Evolutionary conservation across 805 yeast species (phyloP).

Genomic region (Wickerhamiella nectarea): DNA sequence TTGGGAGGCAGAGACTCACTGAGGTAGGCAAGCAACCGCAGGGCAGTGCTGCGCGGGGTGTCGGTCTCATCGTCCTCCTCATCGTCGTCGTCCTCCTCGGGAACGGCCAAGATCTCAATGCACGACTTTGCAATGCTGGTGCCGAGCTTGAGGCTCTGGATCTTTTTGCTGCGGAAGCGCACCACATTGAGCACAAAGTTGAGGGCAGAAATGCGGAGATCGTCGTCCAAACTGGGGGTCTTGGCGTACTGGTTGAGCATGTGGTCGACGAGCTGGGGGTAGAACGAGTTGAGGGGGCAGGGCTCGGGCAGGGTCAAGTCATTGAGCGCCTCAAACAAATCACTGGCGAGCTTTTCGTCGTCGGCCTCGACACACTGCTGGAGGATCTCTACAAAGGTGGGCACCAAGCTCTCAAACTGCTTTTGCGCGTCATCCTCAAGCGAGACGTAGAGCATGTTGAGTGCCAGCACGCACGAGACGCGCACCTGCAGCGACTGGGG

Average conservation of each 20-base stretch:
- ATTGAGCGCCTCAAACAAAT: conserved; percentile 73
- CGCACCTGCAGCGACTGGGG: conserved; percentile 56
- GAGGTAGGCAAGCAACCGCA: conserved; percentile 64
- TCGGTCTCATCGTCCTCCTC: conserved; percentile 90
- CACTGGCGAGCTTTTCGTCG: conserved; percentile 59
- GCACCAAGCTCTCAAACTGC: conserved; percentile 42
- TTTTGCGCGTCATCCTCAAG: conserved; percentile 50
- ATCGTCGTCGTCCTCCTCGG: conserved; percentile 55
- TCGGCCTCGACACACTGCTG: conserved; percentile 55
- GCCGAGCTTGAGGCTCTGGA: conserved; percentile 70
- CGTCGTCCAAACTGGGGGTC: conserved; percentile 55
- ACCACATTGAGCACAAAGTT: conserved; percentile 72
- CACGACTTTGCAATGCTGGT: conserved; percentile 64
- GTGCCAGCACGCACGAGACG: conserved; percentile 67
- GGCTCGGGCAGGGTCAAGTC: conserved; percentile 64
- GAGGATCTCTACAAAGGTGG: conserved; percentile 69
- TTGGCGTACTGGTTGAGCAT: conserved; percentile 57
- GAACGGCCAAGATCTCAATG: conserved; percentile 63
- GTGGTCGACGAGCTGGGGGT: conserved; percentile 54
- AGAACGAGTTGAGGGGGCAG: conserved; percentile 61
- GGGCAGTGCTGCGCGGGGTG: conserved; percentile 61
- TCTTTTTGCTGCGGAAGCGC: conserved; percentile 66
- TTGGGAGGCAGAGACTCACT: conserved; percentile 82
- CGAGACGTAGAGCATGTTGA: conserved; percentile 38
- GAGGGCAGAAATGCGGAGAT: conserved; percentile 67